These are phyloP conservation scores for Pichia sp. DNA, from an alignment of 1,139 yeast genomes.

Conservation along the genomic window DNA sequence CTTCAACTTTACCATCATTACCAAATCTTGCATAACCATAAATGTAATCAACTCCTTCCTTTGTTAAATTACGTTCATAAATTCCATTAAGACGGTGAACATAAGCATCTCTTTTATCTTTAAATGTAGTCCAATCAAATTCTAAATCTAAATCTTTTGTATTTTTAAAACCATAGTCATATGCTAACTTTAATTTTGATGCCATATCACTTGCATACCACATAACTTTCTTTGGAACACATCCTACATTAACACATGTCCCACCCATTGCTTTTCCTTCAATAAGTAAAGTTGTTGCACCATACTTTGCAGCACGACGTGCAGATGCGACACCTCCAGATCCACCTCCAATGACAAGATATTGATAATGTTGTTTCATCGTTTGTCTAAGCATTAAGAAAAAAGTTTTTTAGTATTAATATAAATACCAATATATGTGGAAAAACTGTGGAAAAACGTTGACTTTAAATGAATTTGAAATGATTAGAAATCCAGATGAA, in stretches of 20 bases:
- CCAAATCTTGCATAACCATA: slow-evolving; percentile 84
- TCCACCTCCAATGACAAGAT: slow-evolving; percentile 98
- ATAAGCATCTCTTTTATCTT: slow-evolving; percentile 87
- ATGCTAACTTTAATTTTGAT: slow-evolving; percentile 61
- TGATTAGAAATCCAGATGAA: neutral
- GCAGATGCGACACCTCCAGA: slow-evolving; percentile 99
- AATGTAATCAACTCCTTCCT: slow-evolving; percentile 82
- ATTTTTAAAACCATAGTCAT: slow-evolving; percentile 72
- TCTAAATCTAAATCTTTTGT: slow-evolving; percentile 23
- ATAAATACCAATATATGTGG: neutral
- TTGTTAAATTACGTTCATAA: slow-evolving; percentile 76
- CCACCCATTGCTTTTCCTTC: slow-evolving; percentile 89
- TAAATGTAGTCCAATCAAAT: slow-evolving; percentile 77
- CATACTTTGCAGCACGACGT: slow-evolving; percentile 90
- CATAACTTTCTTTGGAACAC: slow-evolving; percentile 98
- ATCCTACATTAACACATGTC: slow-evolving; percentile 98
- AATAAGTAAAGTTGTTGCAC: slow-evolving; percentile 77
- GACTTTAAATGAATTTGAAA: neutral
- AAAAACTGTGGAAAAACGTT: neutral
- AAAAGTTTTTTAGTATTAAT: neutral
- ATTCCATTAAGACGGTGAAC: slow-evolving; percentile 83
- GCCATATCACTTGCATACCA: slow-evolving; percentile 96
- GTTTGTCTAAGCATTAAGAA: slow-evolving; percentile 20
- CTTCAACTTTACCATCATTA: slow-evolving; percentile 73
- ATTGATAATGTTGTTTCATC: slow-evolving; percentile 59